Percentiles rank a stretch among this genome's conserved stretches.
Evolutionary conservation across 1,284 basidiomycete genomes (phyloP).

Genomic region (Golubevia sp.): DNA sequence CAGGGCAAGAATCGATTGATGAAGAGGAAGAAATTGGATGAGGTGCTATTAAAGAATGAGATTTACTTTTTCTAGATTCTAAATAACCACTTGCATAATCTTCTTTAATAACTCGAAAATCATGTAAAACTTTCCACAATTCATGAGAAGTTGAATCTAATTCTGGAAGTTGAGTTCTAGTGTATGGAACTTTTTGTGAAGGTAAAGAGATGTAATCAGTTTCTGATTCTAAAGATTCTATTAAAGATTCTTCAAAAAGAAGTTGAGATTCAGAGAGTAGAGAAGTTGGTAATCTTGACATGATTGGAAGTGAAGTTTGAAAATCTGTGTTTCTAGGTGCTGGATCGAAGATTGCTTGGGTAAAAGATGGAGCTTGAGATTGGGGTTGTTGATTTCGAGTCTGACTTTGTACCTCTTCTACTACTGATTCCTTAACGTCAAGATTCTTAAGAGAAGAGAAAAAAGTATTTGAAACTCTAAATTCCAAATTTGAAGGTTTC

Average conservation of each 20-base stretch:
- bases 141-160: slow-evolving; percentile 22
- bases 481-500: not conserved
- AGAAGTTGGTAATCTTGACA: slow-evolving; percentile 22
- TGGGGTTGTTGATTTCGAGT: not conserved
- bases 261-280: slow-evolving; percentile 1
- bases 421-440: not conserved
- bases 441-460: not conserved
- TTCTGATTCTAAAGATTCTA: not conserved
- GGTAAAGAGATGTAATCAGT: slow-evolving; percentile 3
- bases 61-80: not conserved
- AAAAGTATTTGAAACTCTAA: not conserved
- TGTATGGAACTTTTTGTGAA: slow-evolving; percentile 24
- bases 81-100: slow-evolving; percentile 39
- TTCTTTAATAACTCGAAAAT: slow-evolving; percentile 24
- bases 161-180: slow-evolving; percentile 24
- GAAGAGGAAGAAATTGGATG: slow-evolving; percentile 15
- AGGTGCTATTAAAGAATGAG: slow-evolving; percentile 6
- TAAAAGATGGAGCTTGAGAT: not conserved
- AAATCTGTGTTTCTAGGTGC: slow-evolving; percentile 29
- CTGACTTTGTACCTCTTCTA: too few species aligned
- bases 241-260: slow-evolving; percentile 4
- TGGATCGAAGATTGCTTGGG: slow-evolving; percentile 17
- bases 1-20: slow-evolving; percentile 17
- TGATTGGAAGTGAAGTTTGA: slow-evolving; percentile 32
- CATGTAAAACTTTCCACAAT: slow-evolving; percentile 35